These are phyloP conservation scores for Solanum lycopersicoides DNA, from an alignment of 257 asterid genomes.

Conservation along the genomic window DNA sequence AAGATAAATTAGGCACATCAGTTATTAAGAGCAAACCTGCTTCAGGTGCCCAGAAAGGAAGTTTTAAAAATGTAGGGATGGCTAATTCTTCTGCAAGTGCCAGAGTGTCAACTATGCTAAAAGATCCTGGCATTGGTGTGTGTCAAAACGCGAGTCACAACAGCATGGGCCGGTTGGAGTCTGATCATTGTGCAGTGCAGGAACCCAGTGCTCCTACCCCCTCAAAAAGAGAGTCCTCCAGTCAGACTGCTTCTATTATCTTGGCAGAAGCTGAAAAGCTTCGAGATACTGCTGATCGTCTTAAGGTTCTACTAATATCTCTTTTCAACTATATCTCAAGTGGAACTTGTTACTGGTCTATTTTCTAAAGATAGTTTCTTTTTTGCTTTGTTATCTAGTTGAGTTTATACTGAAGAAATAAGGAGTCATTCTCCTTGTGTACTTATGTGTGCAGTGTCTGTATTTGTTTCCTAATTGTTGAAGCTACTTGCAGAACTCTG, in stretches of 20 bases:
- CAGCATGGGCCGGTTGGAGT: conserved; percentile 11
- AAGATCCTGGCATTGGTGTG: conserved; percentile 17
- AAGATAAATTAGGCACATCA: conserved; percentile 26
- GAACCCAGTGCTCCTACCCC: conserved; percentile 18
- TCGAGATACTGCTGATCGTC: conserved; percentile 55
- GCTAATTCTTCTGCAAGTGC: conserved; percentile 25
- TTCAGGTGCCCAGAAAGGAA: conserved; percentile 30
- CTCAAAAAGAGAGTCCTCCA: conserved; percentile 26
- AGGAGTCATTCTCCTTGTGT: not conserved
- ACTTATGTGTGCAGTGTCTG: not conserved
- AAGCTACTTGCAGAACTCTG: conserved; percentile 49
- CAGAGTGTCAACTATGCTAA: conserved; percentile 29
- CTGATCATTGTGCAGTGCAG: conserved; percentile 20
- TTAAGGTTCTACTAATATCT: conserved; percentile 44
- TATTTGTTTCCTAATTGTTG: conserved; percentile 6
- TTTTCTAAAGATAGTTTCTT: not conserved
- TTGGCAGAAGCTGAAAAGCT: conserved; percentile 77
- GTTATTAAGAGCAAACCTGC: conserved; percentile 22
- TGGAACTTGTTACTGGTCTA: not conserved
- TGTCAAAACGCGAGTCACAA: conserved; percentile 21
- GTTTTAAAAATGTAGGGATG: conserved; percentile 20
- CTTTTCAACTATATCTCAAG: not conserved
- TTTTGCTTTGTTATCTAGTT: not conserved
- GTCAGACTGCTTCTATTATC: conserved; percentile 25
- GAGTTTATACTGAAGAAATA: not conserved